Conservation (phyloP, 345 rosid genomes). For the Dovyalis caffra region DNA sequence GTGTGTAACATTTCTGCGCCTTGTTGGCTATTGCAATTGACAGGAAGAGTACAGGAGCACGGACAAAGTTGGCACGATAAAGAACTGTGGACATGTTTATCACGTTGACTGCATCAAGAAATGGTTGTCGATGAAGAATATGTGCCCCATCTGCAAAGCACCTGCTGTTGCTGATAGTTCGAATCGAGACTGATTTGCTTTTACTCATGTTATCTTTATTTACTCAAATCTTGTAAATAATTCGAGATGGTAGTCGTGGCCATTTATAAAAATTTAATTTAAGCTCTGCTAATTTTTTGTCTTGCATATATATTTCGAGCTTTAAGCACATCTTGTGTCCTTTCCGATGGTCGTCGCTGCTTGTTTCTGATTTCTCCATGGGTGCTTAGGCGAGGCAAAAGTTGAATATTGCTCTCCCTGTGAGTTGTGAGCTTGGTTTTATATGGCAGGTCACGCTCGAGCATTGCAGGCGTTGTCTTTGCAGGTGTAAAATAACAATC, state of each 20-base stretch:
- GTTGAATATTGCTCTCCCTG: no score
- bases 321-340: no score
- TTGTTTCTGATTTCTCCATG: no score
- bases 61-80: slow-evolving; percentile 26
- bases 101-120: slow-evolving; percentile 33
- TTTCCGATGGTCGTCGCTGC: no score
- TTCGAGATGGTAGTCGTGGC: neutral
- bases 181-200: neutral
- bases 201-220: neutral
- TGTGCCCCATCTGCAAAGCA: slow-evolving; percentile 42
- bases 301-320: no score
- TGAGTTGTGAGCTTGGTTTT: no score
- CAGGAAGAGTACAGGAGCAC: slow-evolving; percentile 35
- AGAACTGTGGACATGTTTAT: slow-evolving; percentile 32
- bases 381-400: no score
- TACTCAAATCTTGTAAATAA: neutral
- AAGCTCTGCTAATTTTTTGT: neutral
- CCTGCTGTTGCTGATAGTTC: slow-evolving; percentile 19
- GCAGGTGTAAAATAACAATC: no score
- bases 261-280: neutral
- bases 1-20: neutral
- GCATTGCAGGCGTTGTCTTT: no score
- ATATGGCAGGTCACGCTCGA: no score
- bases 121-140: slow-evolving; percentile 39
- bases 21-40: neutral